Evolutionary conservation across 257 asterid species (phyloP).

Genomic region (Solanum virginianum): DNA sequence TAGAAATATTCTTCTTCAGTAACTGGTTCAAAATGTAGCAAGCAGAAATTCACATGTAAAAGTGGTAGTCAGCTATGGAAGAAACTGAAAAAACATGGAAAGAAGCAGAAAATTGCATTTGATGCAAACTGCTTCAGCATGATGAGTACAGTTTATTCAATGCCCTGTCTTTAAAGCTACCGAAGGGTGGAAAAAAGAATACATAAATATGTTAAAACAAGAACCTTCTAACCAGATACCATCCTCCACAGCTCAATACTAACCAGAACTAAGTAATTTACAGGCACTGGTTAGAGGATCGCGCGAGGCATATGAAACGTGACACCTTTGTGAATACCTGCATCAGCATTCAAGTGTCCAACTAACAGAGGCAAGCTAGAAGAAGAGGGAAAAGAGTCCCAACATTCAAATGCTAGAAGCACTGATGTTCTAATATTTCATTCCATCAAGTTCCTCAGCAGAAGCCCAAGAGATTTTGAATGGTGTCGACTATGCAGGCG

Average conservation of each 20-base stretch:
- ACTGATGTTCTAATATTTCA: neutral
- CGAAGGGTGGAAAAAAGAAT: neutral
- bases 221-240: neutral
- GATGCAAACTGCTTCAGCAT: neutral
- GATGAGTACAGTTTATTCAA: neutral
- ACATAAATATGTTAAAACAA: neutral
- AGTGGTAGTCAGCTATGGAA: neutral
- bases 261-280: slow-evolving; percentile 14
- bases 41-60: neutral
- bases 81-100: neutral
- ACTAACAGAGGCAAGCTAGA: neutral
- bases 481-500: neutral
- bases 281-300: slow-evolving; percentile 1
- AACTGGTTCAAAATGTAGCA: neutral
- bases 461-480: neutral
- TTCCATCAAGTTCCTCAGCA: neutral
- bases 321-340: neutral
- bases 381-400: neutral
- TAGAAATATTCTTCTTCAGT: neutral
- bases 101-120: neutral
- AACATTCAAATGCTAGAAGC: neutral
- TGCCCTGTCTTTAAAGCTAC: neutral
- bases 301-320: neutral
- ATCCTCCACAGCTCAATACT: neutral
- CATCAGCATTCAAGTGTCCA: slow-evolving; percentile 4